Conservation (phyloP, 768 basidiomycete genomes). For the Lactarius quietus region DNA sequence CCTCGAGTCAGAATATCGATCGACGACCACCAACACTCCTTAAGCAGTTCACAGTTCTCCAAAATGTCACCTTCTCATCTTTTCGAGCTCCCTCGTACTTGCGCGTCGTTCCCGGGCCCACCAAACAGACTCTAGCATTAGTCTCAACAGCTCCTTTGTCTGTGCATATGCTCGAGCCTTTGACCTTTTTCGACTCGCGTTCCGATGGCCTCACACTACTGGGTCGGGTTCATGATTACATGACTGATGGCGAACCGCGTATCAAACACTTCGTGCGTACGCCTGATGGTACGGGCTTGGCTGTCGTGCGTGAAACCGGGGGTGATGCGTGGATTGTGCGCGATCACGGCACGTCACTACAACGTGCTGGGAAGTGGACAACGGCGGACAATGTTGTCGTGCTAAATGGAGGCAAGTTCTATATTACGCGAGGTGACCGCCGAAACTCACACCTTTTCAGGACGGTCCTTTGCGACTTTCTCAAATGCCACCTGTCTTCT, state of each 20-base stretch:
- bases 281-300: conserved; percentile 74
- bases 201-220: conserved; percentile 43
- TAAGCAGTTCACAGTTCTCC: conserved; percentile 68
- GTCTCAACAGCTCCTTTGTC: conserved; percentile 65
- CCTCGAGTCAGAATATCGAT: conserved; percentile 72
- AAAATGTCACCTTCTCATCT: conserved; percentile 50
- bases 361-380: conserved; percentile 49
- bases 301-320: conserved; percentile 54
- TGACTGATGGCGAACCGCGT: conserved; percentile 21
- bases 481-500: conserved; percentile 43
- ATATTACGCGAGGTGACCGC: background rate
- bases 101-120: conserved; percentile 48
- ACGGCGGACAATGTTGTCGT: conserved; percentile 67
- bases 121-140: conserved; percentile 41
- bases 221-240: conserved; percentile 19
- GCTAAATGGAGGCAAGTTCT: conserved; percentile 54
- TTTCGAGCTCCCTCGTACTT: conserved; percentile 48
- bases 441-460: conserved; percentile 36
- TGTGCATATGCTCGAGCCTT: conserved; percentile 54
- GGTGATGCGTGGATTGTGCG: conserved; percentile 64
- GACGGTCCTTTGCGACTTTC: conserved; percentile 55
- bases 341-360: conserved; percentile 46
- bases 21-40: conserved; percentile 81
- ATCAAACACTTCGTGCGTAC: conserved; percentile 69
- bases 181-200: conserved; percentile 60